Percentiles rank a stretch among this genome's conserved stretches.
These are phyloP conservation scores for Wickerhamomyces pijperi DNA, from an alignment of 805 yeast species.

Conservation along the genomic window DNA sequence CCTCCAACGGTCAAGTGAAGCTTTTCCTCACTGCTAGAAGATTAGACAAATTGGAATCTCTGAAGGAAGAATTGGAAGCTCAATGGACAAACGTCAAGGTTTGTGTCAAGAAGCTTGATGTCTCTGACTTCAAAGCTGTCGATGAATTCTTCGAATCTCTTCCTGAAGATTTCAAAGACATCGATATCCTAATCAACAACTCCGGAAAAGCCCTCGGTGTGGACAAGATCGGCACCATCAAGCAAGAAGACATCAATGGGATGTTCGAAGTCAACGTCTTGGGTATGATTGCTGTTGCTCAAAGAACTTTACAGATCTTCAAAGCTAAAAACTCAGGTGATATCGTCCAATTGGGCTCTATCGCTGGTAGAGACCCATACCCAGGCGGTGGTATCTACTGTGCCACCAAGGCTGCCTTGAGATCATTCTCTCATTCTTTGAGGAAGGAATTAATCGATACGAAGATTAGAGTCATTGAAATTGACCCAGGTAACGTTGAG, in stretches of 20 bases:
- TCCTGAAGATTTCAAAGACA: slow-evolving; percentile 46
- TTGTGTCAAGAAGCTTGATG: slow-evolving; percentile 40
- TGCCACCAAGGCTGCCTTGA: slow-evolving; percentile 67
- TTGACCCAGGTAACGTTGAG: slow-evolving; percentile 62
- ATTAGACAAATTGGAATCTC: slow-evolving; percentile 41
- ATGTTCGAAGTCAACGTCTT: slow-evolving; percentile 86
- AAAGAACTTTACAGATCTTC: slow-evolving; percentile 61
- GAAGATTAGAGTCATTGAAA: slow-evolving; percentile 50
- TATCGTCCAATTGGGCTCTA: slow-evolving; percentile 64
- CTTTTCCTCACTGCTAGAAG: slow-evolving; percentile 75
- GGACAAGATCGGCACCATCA: slow-evolving; percentile 69
- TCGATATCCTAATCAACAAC: slow-evolving; percentile 60
- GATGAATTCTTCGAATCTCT: slow-evolving; percentile 38
- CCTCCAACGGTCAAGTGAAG: slow-evolving; percentile 62
- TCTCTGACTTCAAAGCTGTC: slow-evolving; percentile 40
- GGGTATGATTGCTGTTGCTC: slow-evolving; percentile 78
- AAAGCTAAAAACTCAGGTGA: slow-evolving; percentile 61
- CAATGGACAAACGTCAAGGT: slow-evolving; percentile 38
- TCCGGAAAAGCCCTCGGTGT: slow-evolving; percentile 77
- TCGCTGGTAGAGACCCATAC: slow-evolving; percentile 76
- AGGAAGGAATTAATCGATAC: slow-evolving; percentile 69
- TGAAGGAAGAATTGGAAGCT: slow-evolving; percentile 33
- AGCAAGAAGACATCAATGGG: slow-evolving; percentile 47
- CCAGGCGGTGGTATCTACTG: slow-evolving; percentile 75
- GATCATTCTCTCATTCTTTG: slow-evolving; percentile 57